These are phyloP conservation scores for Limonium bicolor DNA, from an alignment of 148 eudicot genomes.

Conservation along the genomic window DNA sequence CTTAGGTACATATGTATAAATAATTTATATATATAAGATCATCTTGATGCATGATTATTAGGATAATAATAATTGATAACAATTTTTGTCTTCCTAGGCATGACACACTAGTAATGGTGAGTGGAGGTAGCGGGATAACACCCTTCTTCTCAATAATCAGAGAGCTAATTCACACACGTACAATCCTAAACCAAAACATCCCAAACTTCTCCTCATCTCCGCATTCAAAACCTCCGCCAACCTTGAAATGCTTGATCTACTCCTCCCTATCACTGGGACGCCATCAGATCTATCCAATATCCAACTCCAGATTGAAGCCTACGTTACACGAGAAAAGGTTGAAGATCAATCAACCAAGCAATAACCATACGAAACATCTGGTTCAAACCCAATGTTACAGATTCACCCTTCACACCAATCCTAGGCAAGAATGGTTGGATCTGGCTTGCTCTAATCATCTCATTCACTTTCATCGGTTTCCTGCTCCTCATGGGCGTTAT, in stretches of 20 bases:
- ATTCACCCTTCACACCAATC: constrained; percentile 45
- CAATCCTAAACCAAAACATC: constrained; percentile 24
- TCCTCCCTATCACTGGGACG: constrained; percentile 41
- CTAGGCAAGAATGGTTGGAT: constrained; percentile 62
- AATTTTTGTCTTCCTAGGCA: constrained; percentile 37
- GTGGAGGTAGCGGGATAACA: constrained; percentile 94
- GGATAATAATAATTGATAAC: no score
- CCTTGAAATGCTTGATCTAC: constrained; percentile 52
- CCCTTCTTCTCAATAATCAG: constrained; percentile 76
- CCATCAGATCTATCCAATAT: constrained; percentile 20
- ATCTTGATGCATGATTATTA: no score
- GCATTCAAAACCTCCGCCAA: constrained; percentile 52
- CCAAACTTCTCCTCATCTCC: constrained; percentile 43
- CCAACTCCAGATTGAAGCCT: constrained; percentile 62
- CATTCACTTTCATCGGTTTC: constrained; percentile 55
- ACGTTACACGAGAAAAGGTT: constrained; percentile 48
- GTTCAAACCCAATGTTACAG: constrained; percentile 43
- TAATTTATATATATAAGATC: neutral
- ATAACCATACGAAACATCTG: constrained; percentile 23
- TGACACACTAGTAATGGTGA: constrained; percentile 64
- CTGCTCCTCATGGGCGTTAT: constrained; percentile 48
- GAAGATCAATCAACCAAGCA: no score
- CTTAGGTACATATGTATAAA: constrained; percentile 35
- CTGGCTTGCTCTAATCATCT: constrained; percentile 62
- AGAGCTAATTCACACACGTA: constrained; percentile 34